Evolutionary conservation across 768 basidiomycete genomes (phyloP).

Genomic region (Stropharia rugosoannulata): DNA sequence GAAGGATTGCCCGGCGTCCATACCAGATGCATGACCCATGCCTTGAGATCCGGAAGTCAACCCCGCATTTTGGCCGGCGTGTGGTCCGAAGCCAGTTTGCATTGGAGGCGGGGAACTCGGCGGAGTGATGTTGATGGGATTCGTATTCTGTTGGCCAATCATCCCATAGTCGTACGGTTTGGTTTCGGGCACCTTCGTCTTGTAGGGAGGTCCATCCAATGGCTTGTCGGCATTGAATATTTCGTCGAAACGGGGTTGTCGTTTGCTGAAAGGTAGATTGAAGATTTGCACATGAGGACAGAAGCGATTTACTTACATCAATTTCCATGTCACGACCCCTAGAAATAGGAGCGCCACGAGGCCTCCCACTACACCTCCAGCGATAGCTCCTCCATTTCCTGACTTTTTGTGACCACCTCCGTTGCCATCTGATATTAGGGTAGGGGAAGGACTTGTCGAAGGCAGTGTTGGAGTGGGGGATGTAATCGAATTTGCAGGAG

Average conservation of each 20-base stretch:
- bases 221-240: slow-evolving; percentile 21
- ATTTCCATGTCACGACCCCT: slow-evolving; percentile 22
- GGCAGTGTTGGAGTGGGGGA: slow-evolving; percentile 1
- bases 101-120: slow-evolving; percentile 35
- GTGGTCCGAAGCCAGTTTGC: slow-evolving; percentile 27
- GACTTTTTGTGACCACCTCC: slow-evolving; percentile 11
- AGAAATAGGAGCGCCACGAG: slow-evolving; percentile 20
- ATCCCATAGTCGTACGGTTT: slow-evolving; percentile 24
- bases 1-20: neutral
- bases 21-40: neutral
- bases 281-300: neutral
- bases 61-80: neutral
- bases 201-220: slow-evolving; percentile 12
- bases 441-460: slow-evolving; percentile 6
- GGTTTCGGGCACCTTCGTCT: slow-evolving; percentile 25
- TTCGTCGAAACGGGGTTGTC: slow-evolving; percentile 21
- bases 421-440: neutral
- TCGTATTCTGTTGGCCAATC: slow-evolving; percentile 13
- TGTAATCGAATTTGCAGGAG: slow-evolving; percentile 2
- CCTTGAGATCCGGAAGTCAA: neutral
- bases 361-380: slow-evolving; percentile 27
- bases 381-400: slow-evolving; percentile 22
- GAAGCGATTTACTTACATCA: slow-evolving; percentile 18
- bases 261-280: slow-evolving; percentile 18
- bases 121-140: slow-evolving; percentile 17